phyloP scores from a whole-genome alignment of 768 basidiomycete species.

The Chiua virens region DNA sequence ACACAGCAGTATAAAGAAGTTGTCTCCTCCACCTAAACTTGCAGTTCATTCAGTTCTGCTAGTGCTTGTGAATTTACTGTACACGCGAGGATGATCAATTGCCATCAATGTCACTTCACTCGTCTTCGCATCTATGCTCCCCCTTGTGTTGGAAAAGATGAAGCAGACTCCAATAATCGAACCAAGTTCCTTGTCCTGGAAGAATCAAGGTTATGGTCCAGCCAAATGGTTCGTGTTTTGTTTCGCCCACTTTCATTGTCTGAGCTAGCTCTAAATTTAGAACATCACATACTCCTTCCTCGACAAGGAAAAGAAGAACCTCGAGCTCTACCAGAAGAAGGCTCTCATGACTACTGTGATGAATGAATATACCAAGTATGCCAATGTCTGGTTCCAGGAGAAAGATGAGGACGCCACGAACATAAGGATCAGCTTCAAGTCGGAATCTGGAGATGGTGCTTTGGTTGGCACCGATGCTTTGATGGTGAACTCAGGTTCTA shows the following conservation, averaged over 20 bases:
- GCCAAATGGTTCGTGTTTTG: neutral
- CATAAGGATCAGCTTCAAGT: neutral
- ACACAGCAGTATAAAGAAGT: no score
- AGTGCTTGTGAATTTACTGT: no score
- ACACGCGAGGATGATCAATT: no score
- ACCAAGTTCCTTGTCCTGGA: neutral
- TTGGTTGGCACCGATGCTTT: neutral
- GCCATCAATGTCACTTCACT: neutral
- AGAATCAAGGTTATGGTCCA: conserved; percentile 1
- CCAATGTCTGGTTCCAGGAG: neutral
- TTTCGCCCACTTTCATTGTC: neutral
- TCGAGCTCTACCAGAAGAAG: neutral
- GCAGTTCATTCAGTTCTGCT: no score
- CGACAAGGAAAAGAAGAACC: no score
- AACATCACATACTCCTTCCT: neutral
- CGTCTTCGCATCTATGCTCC: neutral
- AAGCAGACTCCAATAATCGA: no score
- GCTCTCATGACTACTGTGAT: neutral
- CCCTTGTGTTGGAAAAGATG: no score
- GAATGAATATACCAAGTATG: neutral
- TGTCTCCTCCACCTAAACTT: no score
- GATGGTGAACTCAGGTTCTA: neutral
- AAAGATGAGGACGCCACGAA: neutral
- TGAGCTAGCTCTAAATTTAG: neutral
- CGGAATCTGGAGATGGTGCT: no score